phyloP scores from a whole-genome alignment of 306 rosid genomes.

The Argentina anserina region DNA sequence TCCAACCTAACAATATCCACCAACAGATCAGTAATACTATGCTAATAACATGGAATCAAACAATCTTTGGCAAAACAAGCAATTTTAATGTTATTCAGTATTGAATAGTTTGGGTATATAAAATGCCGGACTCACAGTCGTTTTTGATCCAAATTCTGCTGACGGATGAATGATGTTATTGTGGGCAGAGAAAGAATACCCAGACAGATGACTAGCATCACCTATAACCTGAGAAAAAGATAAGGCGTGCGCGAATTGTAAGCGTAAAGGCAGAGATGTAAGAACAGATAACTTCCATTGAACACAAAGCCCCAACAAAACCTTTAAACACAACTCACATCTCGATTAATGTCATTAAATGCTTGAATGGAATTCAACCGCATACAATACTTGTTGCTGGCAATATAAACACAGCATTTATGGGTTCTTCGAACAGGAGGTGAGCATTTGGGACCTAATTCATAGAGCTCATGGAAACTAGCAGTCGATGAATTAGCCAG shows the following conservation, averaged over 20 bases:
- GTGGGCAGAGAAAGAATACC: constrained; percentile 87
- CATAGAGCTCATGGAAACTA: constrained; percentile 61
- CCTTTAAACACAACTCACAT: constrained; percentile 58
- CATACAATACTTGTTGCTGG: constrained; percentile 69
- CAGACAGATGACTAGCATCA: constrained; percentile 81
- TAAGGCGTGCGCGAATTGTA: constrained; percentile 11
- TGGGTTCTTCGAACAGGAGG: constrained; percentile 52
- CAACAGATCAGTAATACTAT: constrained; percentile 20
- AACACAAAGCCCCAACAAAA: constrained; percentile 2
- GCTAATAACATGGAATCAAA: constrained; percentile 14
- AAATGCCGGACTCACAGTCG: constrained; percentile 64
- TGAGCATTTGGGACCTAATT: constrained; percentile 44
- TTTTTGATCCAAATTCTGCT: constrained; percentile 84
- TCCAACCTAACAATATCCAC: constrained; percentile 66
- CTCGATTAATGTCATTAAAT: constrained; percentile 83
- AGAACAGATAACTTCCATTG: background rate
- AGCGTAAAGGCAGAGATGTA: constrained; percentile 13
- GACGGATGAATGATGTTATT: constrained; percentile 79
- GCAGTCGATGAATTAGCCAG: constrained; percentile 74
- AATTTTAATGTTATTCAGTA: background rate
- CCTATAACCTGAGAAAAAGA: constrained; percentile 61
- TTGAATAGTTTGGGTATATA: background rate
- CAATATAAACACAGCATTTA: constrained; percentile 94
- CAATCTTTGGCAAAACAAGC: background rate
- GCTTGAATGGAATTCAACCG: constrained; percentile 91